Conservation (phyloP, 192 early-diverging fungal genomes). For the Dissophora ornata region DNA sequence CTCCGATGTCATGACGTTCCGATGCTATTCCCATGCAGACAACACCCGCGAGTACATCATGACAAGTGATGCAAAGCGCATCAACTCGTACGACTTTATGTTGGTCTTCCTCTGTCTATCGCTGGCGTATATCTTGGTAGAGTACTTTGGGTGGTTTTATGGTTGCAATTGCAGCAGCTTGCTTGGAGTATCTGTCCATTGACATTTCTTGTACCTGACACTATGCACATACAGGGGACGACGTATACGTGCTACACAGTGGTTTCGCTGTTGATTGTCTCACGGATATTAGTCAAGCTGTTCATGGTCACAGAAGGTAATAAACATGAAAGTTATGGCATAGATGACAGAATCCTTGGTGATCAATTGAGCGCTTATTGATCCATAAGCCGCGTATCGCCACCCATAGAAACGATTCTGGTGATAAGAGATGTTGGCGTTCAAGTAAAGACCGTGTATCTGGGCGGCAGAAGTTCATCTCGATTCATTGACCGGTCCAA, state of each 20-base stretch:
- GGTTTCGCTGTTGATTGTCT: constrained; percentile 19
- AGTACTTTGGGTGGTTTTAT: not conserved
- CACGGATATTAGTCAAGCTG: constrained; percentile 34
- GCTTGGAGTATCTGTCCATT: too few relatives aligned
- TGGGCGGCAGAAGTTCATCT: constrained; percentile 58
- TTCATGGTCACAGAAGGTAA: constrained; percentile 52
- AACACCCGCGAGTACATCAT: constrained; percentile 62
- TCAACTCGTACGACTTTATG: constrained; percentile 50
- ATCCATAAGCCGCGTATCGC: too few relatives aligned
- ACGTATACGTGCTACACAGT: constrained; percentile 26
- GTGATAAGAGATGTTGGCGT: constrained; percentile 76
- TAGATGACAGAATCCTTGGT: too few relatives aligned
- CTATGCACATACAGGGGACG: constrained; percentile 12
- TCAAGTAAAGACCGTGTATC: constrained; percentile 70
- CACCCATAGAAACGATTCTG: constrained; percentile 73
- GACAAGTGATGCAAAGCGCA: constrained; percentile 48
- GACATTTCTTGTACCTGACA: too few relatives aligned
- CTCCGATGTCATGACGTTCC: constrained; percentile 48
- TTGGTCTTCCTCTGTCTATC: constrained; percentile 15
- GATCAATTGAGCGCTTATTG: too few relatives aligned
- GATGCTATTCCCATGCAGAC: constrained; percentile 57
- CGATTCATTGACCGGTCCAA: constrained; percentile 73
- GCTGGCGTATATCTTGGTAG: constrained; percentile 28
- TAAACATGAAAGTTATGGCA: too few relatives aligned
- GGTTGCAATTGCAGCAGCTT: too few relatives aligned